Evolutionary conservation across 78 protist species (phyloP), one percentile per base, ranked within the genome.

Genomic region (Dictyostelium citrinum): DNA sequence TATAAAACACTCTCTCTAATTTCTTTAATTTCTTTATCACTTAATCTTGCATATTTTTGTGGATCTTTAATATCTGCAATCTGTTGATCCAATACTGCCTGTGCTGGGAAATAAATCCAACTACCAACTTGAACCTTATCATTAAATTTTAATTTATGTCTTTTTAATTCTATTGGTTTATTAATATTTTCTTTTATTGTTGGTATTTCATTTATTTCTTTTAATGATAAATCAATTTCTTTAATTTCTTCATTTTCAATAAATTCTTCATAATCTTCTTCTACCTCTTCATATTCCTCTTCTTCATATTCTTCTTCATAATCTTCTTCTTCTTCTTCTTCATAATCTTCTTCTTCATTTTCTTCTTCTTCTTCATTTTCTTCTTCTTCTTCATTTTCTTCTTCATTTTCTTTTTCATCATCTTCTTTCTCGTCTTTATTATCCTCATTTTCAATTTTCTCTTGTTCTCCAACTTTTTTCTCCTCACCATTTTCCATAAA

Each of bases 101-200:
- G 70, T 16, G 77, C 10, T 64, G 93, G 93, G 2, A 88, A 24
- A 43, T n/a, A 76, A 10, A 88, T 31, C 93, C 93, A 88, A 16
- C 31, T 39, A 16, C 85, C 93, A 24, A 41, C 58, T 33, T 10
- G 22, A 16, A 75, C 58, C 41, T 75, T 43, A 35, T 43, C 58
- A 35, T 75, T 75, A 35, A 39, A n/a, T 33, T 43, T 75, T 22
- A 41, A 14, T 43, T 41, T 75, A n/a, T 43, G 49, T 43, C 81
- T 75, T 43, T 75, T 75, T 12, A 35, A 20, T 37, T 37, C 7
- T 6, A 7, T 37, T 6, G 51, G 31, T 17, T 20, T 31, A 17
- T 37, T 37, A 6, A 6, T 43, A 10, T 43, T 39, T 39, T 5
- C 10, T 16, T 33, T 16, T 49, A 49, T 49, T 49, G 20, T 49